Evolutionary conservation across 2,329 filamentous ascomycete species (phyloP).

Genomic region (Sporothrix phasma): DNA sequence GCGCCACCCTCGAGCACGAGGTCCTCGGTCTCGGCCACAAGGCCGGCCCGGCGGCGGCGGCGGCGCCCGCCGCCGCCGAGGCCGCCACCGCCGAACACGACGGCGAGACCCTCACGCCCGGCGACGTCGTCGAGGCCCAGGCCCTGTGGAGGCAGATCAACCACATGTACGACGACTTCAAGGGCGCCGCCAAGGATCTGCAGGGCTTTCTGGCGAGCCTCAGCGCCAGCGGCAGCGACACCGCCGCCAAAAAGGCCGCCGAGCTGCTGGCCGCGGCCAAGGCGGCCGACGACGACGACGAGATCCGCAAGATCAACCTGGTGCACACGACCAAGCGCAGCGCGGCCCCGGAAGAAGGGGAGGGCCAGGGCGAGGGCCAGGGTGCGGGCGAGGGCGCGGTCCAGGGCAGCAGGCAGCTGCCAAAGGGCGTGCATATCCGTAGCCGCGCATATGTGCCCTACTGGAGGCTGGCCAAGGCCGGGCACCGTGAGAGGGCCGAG

Average conservation of each 20-base stretch:
- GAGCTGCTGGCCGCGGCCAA: neutral
- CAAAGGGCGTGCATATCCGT: neutral
- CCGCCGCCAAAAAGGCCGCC: neutral
- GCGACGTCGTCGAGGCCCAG: neutral
- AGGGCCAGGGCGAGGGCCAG: too few relatives aligned
- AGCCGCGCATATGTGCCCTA: too few relatives aligned
- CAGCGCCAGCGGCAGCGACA: neutral
- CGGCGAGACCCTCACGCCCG: neutral
- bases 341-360: too few relatives aligned
- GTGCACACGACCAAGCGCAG: neutral
- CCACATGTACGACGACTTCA: neutral
- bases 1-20: neutral
- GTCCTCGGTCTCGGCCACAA: neutral
- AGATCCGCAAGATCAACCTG: neutral
- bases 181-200: neutral
- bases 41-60: neutral
- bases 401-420: neutral
- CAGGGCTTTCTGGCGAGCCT: neutral
- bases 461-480: too few relatives aligned
- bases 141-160: neutral
- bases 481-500: too few relatives aligned
- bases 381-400: too few relatives aligned
- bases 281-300: neutral
- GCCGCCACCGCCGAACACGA: neutral
- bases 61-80: neutral